Percentiles rank a stretch among this genome's conserved stretches.
Evolutionary conservation across 2,329 filamentous ascomycete species (phyloP).

Genomic region (Colletotrichum cuscutae): DNA sequence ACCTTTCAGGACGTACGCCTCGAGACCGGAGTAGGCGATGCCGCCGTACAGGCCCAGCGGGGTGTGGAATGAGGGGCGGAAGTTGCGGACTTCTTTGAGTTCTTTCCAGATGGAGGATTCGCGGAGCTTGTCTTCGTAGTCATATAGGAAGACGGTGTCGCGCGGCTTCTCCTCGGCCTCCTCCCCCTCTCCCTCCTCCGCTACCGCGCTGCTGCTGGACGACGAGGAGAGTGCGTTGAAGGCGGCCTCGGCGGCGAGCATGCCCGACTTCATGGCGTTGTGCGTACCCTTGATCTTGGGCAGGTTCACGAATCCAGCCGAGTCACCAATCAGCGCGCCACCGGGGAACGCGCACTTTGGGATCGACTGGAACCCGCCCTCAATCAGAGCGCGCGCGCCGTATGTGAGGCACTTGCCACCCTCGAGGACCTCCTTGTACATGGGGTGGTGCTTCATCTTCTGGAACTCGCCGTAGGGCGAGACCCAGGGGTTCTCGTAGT

Average conservation of each 20-base stretch:
- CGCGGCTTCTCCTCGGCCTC: conserved; percentile 49
- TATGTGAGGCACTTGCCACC: conserved; percentile 98
- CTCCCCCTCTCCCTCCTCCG: conserved; percentile 45
- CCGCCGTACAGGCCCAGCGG: conserved; percentile 91
- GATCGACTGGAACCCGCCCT: conserved; percentile 97
- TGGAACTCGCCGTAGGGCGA: conserved; percentile 97
- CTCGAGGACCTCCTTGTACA: conserved; percentile 87
- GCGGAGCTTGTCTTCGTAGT: conserved; percentile 91
- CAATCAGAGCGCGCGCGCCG: conserved; percentile 88
- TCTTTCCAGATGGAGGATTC: conserved; percentile 93
- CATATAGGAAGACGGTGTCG: conserved; percentile 88
- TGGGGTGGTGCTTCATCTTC: conserved; percentile 97
- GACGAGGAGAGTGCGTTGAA: conserved; percentile 73
- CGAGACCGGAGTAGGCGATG: conserved; percentile 90
- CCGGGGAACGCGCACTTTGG: conserved; percentile 97
- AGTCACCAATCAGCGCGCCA: conserved; percentile 94
- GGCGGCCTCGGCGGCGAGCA: conserved; percentile 93
- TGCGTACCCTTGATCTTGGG: conserved; percentile 99
- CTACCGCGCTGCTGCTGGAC: background rate
- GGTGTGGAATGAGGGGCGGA: conserved; percentile 93
- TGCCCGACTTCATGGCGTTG: conserved; percentile 96
- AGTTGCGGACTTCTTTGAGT: conserved; percentile 94
- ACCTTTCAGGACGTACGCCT: conserved; percentile 88
- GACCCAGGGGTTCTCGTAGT: conserved; percentile 97
- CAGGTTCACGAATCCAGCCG: conserved; percentile 95